Evolutionary conservation across 2,329 filamentous ascomycete genomes (phyloP).

Genomic region (Fusarium irregulare): DNA sequence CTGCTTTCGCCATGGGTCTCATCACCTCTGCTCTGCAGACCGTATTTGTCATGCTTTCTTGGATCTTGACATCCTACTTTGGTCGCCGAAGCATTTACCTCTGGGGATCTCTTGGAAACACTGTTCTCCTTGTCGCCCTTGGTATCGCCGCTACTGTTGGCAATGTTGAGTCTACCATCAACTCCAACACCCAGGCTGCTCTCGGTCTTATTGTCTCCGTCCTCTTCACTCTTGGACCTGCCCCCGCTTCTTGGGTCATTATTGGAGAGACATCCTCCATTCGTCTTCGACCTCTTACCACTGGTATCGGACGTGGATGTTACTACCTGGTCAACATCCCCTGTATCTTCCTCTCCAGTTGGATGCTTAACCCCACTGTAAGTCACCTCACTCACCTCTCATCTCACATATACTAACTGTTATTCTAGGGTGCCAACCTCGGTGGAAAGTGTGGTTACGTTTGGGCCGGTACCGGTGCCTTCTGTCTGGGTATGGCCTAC

Average conservation of each 20-base stretch:
- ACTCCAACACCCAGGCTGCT: conserved; percentile 66
- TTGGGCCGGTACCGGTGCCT: conserved; percentile 67
- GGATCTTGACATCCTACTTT: conserved; percentile 72
- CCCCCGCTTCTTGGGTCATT: conserved; percentile 73
- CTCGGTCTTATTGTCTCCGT: conserved; percentile 74
- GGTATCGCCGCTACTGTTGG: conserved; percentile 68
- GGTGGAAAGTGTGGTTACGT: conserved; percentile 69
- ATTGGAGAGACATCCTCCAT: conserved; percentile 75
- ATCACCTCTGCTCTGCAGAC: conserved; percentile 72
- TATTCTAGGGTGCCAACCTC: conserved; percentile 54
- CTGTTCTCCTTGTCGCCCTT: conserved; percentile 65
- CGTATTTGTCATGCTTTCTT: conserved; percentile 73
- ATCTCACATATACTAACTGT: conserved; percentile 41
- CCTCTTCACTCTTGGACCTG: conserved; percentile 70
- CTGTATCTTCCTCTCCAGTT: conserved; percentile 71
- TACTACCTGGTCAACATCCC: conserved; percentile 75
- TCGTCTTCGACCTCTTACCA: conserved; percentile 73
- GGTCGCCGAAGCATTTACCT: conserved; percentile 74
- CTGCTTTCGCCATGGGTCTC: conserved; percentile 70
- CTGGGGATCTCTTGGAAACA: conserved; percentile 67
- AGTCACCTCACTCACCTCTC: conserved; percentile 17
- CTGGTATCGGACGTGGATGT: conserved; percentile 70
- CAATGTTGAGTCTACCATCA: conserved; percentile 49
- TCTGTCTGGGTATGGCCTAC: conserved; percentile 64
- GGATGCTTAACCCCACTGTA: conserved; percentile 69